Evolutionary conservation across 225 moss, liverwort and hornwort genomes (phyloP), one percentile per base, ranked within the genome.

Genomic region (Ulota crispa): DNA sequence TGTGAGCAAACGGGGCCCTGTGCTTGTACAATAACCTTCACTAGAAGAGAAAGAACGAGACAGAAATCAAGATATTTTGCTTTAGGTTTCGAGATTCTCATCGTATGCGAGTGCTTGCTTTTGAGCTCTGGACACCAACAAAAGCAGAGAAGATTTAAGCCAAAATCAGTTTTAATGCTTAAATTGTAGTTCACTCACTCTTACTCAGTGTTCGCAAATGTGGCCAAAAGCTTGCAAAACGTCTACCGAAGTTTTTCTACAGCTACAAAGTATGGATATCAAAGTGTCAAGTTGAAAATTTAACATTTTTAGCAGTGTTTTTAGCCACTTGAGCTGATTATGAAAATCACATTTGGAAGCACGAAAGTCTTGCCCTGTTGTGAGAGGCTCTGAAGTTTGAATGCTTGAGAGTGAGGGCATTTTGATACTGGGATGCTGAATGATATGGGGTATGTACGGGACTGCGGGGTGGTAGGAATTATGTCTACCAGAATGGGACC

Each of bases 1-100:
- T 28, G 72, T 59, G 80, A 70, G 70, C 72, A 71, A 76, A 71
- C 68, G 54, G 73, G 54, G 73, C 80, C 45, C 4, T 68, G 77
- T 67, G 53, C 68, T 83, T 87, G 87, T 78, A 84, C 80, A 80
- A 71, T 80, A 64, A 70, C 79, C 47, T 70, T 83, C 75, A 76
- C 54, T 69, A 55, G 32, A 68, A 73, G 68, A 75, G 70, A 79
- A 86, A 5, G 85, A 72, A 73, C 28, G 86, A 75, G 70, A 55
- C 63, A 42, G 68, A 82, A 54, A 54, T 64, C 69, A 55, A 15
- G 63, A 78, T 75, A 43, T 68, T 55, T 62, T 63, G 61, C 55
- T 55, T 23, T 54, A 63, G 50, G 53, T 64, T 83, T 75, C 10
- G 73, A 78, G 78, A 72, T 24, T 56, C 16, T 14, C 32, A 24